These are phyloP conservation scores for Calonectria naviculata DNA, from an alignment of 2,329 filamentous ascomycete genomes.

Conservation along the genomic window DNA sequence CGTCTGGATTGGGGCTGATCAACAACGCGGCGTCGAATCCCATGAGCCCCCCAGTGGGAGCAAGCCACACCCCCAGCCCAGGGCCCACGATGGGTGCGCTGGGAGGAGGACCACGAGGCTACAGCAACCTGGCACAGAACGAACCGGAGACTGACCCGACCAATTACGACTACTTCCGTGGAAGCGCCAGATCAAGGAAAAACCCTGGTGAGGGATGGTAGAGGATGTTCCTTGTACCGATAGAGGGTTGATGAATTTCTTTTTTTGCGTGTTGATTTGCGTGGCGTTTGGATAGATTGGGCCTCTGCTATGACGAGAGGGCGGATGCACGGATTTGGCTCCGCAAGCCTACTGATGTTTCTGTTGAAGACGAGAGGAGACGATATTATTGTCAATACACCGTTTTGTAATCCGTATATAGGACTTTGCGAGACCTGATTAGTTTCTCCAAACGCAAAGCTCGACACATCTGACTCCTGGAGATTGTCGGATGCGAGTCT, in stretches of 20 bases:
- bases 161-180: constrained; percentile 69
- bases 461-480: neutral
- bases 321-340: constrained; percentile 6
- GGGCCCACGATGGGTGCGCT: constrained; percentile 62
- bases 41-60: constrained; percentile 46
- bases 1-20: constrained; percentile 64
- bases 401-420: constrained; percentile 27
- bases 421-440: constrained; percentile 10
- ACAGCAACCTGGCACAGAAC: constrained; percentile 67
- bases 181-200: constrained; percentile 42
- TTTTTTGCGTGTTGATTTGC: constrained; percentile 35
- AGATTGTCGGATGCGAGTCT: constrained; percentile 1
- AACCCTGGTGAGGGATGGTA: constrained; percentile 55
- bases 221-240: neutral
- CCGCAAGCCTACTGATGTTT: constrained; percentile 5
- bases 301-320: constrained; percentile 15
- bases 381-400: constrained; percentile 17
- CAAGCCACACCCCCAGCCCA: constrained; percentile 39
- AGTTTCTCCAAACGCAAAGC: constrained; percentile 10
- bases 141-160: constrained; percentile 57
- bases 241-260: neutral
- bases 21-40: constrained; percentile 64
- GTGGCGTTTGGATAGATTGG: constrained; percentile 45
- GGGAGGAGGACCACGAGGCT: constrained; percentile 68
- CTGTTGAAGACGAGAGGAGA: constrained; percentile 6